A percentile compares a stretch with the other conserved stretches of the same genome.
Conservation (phyloP, 306 rosid genomes). For the Lotus japonicus region DNA sequence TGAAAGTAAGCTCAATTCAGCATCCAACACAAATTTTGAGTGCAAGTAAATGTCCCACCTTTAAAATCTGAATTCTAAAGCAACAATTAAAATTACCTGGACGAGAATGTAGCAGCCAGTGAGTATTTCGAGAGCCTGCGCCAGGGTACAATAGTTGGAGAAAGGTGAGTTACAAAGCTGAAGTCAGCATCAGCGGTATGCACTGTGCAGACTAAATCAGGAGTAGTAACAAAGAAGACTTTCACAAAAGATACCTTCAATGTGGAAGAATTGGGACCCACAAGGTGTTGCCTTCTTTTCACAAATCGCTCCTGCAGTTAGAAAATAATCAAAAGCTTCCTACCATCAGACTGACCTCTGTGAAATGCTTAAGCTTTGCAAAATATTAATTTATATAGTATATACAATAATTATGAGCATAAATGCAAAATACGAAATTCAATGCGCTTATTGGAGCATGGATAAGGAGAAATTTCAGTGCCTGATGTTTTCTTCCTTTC, state of each 20-base stretch:
- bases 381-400: background rate
- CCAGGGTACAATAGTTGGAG: background rate
- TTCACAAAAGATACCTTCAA: conserved; percentile 49
- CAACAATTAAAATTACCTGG: conserved; percentile 48
- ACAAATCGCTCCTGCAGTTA: conserved; percentile 78
- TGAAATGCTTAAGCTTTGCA: background rate
- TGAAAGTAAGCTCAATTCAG: conserved; percentile 1
- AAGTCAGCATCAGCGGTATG: background rate
- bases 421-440: background rate
- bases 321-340: conserved; percentile 4
- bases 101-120: conserved; percentile 82
- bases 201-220: background rate
- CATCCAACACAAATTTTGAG: background rate
- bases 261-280: conserved; percentile 87
- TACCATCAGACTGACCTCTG: background rate
- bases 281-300: conserved; percentile 76
- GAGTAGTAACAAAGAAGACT: background rate
- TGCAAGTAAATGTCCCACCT: background rate
- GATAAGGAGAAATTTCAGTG: background rate
- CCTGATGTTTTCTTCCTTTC: background rate
- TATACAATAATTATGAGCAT: background rate
- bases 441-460: background rate
- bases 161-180: conserved; percentile 13
- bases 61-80: background rate
- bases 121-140: conserved; percentile 49